Conservation (phyloP, 306 rosid species). For the Ziziphus jujuba region DNA sequence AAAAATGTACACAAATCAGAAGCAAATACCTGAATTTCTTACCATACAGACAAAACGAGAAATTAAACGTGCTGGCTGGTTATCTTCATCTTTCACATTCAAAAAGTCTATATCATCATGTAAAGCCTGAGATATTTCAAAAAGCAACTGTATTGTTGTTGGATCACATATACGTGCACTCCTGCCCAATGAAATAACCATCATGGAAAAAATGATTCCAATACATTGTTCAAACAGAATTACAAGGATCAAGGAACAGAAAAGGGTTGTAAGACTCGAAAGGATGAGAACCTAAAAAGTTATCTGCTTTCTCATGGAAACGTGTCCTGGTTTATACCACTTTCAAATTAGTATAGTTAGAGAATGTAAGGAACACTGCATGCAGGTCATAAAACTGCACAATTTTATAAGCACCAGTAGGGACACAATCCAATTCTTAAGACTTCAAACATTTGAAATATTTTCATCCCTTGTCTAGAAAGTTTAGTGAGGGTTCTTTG, state of each 20-base stretch:
- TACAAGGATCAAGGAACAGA: slow-evolving; percentile 4
- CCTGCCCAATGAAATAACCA: slow-evolving; percentile 58
- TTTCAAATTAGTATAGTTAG: background rate
- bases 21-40: slow-evolving; percentile 22
- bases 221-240: background rate
- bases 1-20: background rate
- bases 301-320: background rate
- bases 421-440: background rate
- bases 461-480: background rate
- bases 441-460: background rate
- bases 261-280: too few species aligned
- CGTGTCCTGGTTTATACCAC: background rate
- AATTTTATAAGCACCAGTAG: background rate
- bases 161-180: slow-evolving; percentile 52
- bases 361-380: background rate
- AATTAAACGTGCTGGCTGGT: slow-evolving; percentile 72
- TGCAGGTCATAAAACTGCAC: background rate
- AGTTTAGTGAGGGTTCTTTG: background rate
- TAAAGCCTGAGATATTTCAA: slow-evolving; percentile 71
- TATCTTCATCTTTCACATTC: slow-evolving; percentile 64
- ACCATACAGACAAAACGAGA: slow-evolving; percentile 77
- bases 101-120: slow-evolving; percentile 62
- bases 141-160: slow-evolving; percentile 68
- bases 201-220: slow-evolving; percentile 11
- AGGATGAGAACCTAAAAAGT: background rate